These are phyloP conservation scores for Spizellomyces sp. DNA, from an alignment of 192 early-diverging fungal species.

Conservation along the genomic window DNA sequence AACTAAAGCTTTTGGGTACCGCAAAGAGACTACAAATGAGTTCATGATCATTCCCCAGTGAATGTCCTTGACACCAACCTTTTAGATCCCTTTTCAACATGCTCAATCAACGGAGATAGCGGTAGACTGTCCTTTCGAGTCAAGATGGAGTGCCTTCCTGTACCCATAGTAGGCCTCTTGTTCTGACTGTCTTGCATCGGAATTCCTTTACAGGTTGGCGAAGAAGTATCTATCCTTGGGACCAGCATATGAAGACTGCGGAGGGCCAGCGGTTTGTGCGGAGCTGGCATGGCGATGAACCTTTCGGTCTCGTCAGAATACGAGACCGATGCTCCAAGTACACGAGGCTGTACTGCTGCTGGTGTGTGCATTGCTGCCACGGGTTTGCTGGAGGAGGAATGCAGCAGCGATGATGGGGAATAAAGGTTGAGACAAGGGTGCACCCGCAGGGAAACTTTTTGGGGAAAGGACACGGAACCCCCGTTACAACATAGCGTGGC, in stretches of 20 bases:
- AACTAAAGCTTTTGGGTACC: neutral
- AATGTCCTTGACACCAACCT: no score
- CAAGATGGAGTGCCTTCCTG: no score
- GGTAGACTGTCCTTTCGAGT: no score
- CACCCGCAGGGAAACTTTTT: no score
- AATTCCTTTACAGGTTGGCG: neutral
- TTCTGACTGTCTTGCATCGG: no score
- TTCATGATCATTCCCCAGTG: no score
- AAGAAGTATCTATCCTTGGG: constrained; percentile 18
- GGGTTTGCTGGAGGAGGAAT: no score
- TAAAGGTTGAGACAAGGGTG: no score
- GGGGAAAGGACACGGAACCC: no score
- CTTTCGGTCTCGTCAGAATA: constrained; percentile 4
- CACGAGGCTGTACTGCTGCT: neutral
- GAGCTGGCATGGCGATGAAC: constrained; percentile 9
- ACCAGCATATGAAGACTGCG: constrained; percentile 24
- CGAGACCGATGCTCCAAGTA: neutral
- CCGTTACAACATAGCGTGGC: no score
- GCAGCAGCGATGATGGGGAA: no score
- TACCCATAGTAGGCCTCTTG: no score
- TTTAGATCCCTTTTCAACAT: neutral
- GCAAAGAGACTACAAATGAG: neutral
- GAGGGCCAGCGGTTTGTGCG: constrained; percentile 10
- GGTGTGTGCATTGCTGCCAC: neutral
- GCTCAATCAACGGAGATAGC: constrained; percentile 4